Evolutionary conservation across 768 basidiomycete species (phyloP).

Genomic region (Pulveroboletus sp.): DNA sequence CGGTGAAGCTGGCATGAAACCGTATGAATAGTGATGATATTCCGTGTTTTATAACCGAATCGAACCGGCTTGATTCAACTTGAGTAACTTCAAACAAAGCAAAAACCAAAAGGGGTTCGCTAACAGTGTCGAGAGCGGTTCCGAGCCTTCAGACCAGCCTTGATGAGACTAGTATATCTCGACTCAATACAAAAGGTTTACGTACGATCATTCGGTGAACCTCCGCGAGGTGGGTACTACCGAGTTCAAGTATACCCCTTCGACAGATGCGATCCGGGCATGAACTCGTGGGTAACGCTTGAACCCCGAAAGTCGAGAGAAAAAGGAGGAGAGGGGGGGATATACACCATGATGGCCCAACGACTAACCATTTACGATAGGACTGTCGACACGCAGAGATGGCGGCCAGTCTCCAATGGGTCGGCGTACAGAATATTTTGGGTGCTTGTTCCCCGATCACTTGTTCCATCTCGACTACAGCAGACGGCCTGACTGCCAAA

Average conservation of each 20-base stretch:
- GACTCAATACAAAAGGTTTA: no score
- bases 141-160: background rate
- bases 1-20: conserved; percentile 40
- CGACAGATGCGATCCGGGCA: no score
- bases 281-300: background rate
- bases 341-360: background rate
- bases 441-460: no score
- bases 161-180: no score
- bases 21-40: background rate
- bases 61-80: background rate
- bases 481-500: background rate
- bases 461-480: background rate
- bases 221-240: no score
- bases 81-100: background rate
- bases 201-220: no score
- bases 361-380: background rate
- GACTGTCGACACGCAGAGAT: background rate
- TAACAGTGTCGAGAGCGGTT: background rate
- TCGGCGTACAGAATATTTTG: no score
- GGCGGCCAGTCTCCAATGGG: no score
- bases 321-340: background rate
- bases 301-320: background rate
- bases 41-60: background rate
- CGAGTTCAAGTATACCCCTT: no score
- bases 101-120: background rate